Evolutionary conservation across 1,139 yeast genomes (phyloP), one percentile per base, ranked within the genome.

Genomic region (Kodamaea derodonti): DNA sequence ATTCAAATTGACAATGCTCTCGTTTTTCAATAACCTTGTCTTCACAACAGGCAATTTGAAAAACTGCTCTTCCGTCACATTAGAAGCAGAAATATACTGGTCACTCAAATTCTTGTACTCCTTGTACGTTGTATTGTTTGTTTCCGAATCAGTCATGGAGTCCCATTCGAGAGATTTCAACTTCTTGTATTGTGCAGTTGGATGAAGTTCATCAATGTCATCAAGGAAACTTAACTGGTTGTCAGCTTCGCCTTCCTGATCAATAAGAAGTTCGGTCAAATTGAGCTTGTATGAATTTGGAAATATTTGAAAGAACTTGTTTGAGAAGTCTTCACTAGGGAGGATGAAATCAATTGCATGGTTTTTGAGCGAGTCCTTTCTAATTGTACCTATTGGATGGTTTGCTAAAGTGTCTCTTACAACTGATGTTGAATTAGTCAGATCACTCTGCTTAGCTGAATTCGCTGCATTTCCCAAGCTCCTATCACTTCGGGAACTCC

Each of bases 211-310:
- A 10, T 50, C 58, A 7, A 67, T 58, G 27, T 65, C 70, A 30
- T 65, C 70, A 41, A 69, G 54, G 40, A 69, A 69, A 33, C 58
- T 58, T 14, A 68, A 42, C 33, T 63, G 69, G 29, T 56, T 52
- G 24, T 56, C 63, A 29, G 52, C 55, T 27, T 43, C 40, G 3
- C 35, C 30, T 14, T 34, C 42, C 6, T 38, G 18, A 27, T 63
- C 68, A 27, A 49, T 43, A 8, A 65, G 40, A 34, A 68, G 53
- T 34, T 68, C 73, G 24, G 48, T 48, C 18, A 69, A 45, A 15
- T 49, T 49, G 2, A 69, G 59, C 33, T 51, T 54, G 37, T 67
- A 66, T 6, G 60, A 49, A 22, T 52, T 46, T 0, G 74, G 74
- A 33, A 69, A 69, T 2, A 58, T 38, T 7, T 41, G 27, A 8